Conservation (phyloP, 768 basidiomycete genomes). For the Rhodosporidiobolus sp. region DNA sequence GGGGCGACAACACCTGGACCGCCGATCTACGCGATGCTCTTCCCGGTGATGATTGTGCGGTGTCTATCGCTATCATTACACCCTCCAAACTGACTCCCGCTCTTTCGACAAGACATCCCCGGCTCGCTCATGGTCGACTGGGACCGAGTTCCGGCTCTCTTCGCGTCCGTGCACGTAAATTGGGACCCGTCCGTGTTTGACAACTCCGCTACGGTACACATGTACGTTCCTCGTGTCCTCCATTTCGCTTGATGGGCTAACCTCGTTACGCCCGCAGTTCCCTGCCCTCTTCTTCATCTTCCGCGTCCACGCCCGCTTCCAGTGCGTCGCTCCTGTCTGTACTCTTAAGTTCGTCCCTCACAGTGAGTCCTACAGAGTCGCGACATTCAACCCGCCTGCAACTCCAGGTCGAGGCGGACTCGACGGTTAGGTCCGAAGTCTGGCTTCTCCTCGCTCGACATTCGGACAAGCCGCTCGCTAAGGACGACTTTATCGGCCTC, state of each 20-base stretch:
- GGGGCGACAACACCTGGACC: conserved; percentile 1
- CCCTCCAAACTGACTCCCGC: not conserved
- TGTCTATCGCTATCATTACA: too few species aligned
- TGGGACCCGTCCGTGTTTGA: conserved; percentile 72
- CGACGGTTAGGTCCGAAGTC: conserved; percentile 53
- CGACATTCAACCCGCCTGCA: conserved; percentile 11
- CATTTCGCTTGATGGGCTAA: not conserved
- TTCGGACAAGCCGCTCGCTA: conserved; percentile 58
- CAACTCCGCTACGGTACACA: conserved; percentile 4
- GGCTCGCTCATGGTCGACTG: conserved; percentile 57
- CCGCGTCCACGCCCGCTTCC: not conserved
- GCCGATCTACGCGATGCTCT: conserved; percentile 1
- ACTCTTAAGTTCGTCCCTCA: not conserved
- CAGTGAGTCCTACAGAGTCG: not conserved
- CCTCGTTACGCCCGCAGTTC: not conserved
- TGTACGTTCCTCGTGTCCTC: not conserved
- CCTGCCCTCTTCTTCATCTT: too few species aligned
- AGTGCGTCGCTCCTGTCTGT: not conserved
- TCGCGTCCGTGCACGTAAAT: conserved; percentile 77
- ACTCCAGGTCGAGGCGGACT: not conserved
- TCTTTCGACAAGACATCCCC: not conserved
- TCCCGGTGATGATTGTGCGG: not conserved
- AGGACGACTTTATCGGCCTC: conserved; percentile 67
- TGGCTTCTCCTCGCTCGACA: conserved; percentile 83
- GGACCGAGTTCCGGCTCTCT: conserved; percentile 68